phyloP scores from a whole-genome alignment of 331 rosid genomes.

The Rhamnella rubrinervis region DNA sequence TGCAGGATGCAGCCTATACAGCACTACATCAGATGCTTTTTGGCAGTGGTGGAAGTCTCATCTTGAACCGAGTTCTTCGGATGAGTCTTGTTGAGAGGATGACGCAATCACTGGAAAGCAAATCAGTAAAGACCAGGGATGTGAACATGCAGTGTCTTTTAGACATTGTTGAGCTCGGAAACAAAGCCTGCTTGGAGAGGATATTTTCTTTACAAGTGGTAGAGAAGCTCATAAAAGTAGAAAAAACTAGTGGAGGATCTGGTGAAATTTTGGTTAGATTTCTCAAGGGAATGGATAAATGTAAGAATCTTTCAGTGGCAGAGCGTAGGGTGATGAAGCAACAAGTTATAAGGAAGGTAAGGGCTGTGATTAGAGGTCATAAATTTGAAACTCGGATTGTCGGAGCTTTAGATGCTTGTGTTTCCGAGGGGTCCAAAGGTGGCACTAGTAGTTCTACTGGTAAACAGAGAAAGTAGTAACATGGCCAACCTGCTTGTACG shows the following conservation, averaged over 20 bases:
- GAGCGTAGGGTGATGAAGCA: constrained; percentile 34
- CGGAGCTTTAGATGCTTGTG: constrained; percentile 24
- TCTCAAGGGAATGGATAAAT: constrained; percentile 32
- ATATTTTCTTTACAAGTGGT: constrained; percentile 29
- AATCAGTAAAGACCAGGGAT: constrained; percentile 24
- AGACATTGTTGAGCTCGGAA: constrained; percentile 33
- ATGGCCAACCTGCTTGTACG: background rate
- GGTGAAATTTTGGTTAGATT: constrained; percentile 20
- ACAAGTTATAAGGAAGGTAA: constrained; percentile 30
- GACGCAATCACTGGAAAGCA: constrained; percentile 32
- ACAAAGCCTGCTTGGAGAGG: constrained; percentile 27
- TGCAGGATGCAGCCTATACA: constrained; percentile 33
- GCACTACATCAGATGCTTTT: constrained; percentile 34
- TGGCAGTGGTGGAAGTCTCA: constrained; percentile 24
- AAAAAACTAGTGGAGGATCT: constrained; percentile 14
- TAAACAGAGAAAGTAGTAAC: constrained; percentile 9
- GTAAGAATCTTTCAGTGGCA: constrained; percentile 26
- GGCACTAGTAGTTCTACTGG: constrained; percentile 14
- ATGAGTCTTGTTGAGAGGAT: constrained; percentile 31
- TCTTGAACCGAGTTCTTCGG: constrained; percentile 19
- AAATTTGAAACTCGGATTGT: constrained; percentile 26
- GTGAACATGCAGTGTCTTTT: constrained; percentile 22
- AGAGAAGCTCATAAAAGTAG: constrained; percentile 33
- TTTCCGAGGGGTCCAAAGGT: constrained; percentile 15
- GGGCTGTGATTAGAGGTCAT: constrained; percentile 26